Evolutionary conservation across 2,329 filamentous ascomycete species (phyloP).

Genomic region (Colletotrichum karsti): DNA sequence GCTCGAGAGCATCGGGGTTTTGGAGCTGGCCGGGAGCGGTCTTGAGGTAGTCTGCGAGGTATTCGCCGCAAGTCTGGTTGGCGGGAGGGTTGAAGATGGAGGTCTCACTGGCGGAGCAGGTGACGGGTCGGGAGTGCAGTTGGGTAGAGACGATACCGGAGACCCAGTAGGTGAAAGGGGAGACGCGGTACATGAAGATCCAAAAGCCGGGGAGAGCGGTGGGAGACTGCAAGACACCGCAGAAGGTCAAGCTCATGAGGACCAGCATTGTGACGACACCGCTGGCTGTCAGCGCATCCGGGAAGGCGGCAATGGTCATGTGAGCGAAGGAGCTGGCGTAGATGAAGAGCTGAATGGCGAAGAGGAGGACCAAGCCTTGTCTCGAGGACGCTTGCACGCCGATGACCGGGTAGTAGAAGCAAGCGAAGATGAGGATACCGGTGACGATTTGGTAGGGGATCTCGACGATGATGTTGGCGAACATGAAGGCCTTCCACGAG

Average conservation of each 20-base stretch:
- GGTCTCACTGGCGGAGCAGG: constrained; percentile 64
- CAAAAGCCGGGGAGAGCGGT: constrained; percentile 73
- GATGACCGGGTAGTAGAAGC: constrained; percentile 74
- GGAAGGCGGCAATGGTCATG: constrained; percentile 76
- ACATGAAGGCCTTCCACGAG: constrained; percentile 78
- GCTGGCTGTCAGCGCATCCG: constrained; percentile 73
- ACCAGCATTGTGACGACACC: constrained; percentile 69
- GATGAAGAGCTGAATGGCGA: constrained; percentile 72
- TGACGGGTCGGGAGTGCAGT: constrained; percentile 62
- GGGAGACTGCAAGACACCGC: constrained; percentile 69
- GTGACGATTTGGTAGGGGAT: constrained; percentile 75
- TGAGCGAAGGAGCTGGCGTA: constrained; percentile 78
- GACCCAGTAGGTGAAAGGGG: constrained; percentile 75
- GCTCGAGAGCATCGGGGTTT: constrained; percentile 62
- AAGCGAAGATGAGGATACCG: constrained; percentile 69
- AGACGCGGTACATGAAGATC: constrained; percentile 79
- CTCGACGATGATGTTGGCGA: constrained; percentile 77
- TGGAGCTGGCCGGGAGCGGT: constrained; percentile 65
- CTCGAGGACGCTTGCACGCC: constrained; percentile 59
- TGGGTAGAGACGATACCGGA: constrained; percentile 73
- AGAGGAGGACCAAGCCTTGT: constrained; percentile 72
- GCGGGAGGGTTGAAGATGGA: constrained; percentile 71
- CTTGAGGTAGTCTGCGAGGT: constrained; percentile 65
- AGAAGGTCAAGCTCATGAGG: constrained; percentile 68
- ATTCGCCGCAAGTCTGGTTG: constrained; percentile 69